phyloP scores from a whole-genome alignment of 2,329 filamentous ascomycete genomes.

The Setomelanomma holmii region DNA sequence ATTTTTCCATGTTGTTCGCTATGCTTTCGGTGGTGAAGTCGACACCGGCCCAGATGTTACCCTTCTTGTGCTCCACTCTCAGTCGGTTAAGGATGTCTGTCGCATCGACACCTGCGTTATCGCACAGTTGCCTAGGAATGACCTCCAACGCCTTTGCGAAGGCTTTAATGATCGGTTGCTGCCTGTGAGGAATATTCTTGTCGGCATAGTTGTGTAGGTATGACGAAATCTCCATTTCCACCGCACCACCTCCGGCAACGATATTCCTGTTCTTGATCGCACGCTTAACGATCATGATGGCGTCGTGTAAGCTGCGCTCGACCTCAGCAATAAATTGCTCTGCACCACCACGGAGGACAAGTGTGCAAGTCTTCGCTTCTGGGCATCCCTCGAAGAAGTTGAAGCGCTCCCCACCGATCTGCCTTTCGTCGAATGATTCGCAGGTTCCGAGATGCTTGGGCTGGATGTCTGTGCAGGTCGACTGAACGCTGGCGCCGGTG shows the following conservation, averaged over 20 bases:
- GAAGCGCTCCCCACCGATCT: slow-evolving; percentile 96
- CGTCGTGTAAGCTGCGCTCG: slow-evolving; percentile 95
- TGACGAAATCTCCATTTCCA: slow-evolving; percentile 95
- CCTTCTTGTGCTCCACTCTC: slow-evolving; percentile 94
- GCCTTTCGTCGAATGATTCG: slow-evolving; percentile 89
- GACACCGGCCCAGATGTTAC: slow-evolving; percentile 91
- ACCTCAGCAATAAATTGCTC: slow-evolving; percentile 99
- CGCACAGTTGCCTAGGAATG: slow-evolving; percentile 94
- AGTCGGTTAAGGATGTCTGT: slow-evolving; percentile 97
- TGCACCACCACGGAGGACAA: slow-evolving; percentile 92
- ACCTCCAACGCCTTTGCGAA: slow-evolving; percentile 98
- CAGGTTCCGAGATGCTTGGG: slow-evolving; percentile 89
- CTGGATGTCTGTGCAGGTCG: slow-evolving; percentile 94
- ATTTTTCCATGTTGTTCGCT: slow-evolving; percentile 90
- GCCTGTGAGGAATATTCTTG: slow-evolving; percentile 90
- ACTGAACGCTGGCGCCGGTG: slow-evolving; percentile 89
- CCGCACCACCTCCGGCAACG: slow-evolving; percentile 91
- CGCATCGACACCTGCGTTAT: slow-evolving; percentile 97
- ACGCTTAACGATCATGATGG: slow-evolving; percentile 99
- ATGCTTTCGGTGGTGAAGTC: slow-evolving; percentile 94
- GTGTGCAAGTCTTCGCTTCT: slow-evolving; percentile 93
- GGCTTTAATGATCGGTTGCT: slow-evolving; percentile 96
- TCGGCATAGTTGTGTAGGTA: slow-evolving; percentile 94
- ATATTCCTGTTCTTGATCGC: slow-evolving; percentile 94
- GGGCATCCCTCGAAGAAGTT: slow-evolving; percentile 99